Evolutionary conservation across 768 basidiomycete genomes (phyloP), one percentile per base, ranked within the genome.

Genomic region (Pilatotrama ljubarskyi): DNA sequence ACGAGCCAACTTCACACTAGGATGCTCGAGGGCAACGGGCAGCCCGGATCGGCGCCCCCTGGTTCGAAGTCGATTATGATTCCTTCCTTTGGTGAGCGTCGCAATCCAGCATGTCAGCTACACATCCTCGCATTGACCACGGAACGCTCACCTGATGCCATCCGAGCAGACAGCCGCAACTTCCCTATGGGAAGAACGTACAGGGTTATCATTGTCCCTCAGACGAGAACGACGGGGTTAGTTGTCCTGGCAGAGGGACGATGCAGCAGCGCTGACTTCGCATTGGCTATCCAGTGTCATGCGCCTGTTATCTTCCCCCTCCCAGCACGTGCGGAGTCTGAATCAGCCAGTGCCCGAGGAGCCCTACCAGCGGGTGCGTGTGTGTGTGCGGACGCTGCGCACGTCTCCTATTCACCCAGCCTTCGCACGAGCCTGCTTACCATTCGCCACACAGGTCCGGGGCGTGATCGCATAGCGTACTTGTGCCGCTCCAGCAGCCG

Each of bases 1-100:
- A 89, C 87, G 2, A 85, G 84, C 22, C 88, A 91, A 68, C 75
- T 91, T 63, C 79, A 86, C 14, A 90, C 86, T 0, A 91, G 86
- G 68, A 73, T 89, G 64, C 70, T 89, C 35, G 81, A 82, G 58
- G 74, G 79, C 1, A 86, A 90, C 64, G 90, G 90, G 51, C 76
- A 37, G 51, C 46, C 61, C 56, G 49, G 51, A 41, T 53, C 41
- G 90, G 86, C 66, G 85, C 89, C 61, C 82, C 56, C 84, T 42
- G 82, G 87, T 29, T 78, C 80, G 15, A 81, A 74, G 61, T 88
- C 84, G 10, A 71, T 88, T 43, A 81, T 92, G 80, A 75, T 84
- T 38, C 89, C 90, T 43, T 82, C 82, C 58, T 80, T 89, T 64
- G 84, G 90, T 86, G 68, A 58, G 67, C 64, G 44, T 22, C 10